Percentiles rank a stretch among this genome's conserved stretches.
phyloP scores from a whole-genome alignment of 116 monocot genomes.

The Iris pallida region DNA sequence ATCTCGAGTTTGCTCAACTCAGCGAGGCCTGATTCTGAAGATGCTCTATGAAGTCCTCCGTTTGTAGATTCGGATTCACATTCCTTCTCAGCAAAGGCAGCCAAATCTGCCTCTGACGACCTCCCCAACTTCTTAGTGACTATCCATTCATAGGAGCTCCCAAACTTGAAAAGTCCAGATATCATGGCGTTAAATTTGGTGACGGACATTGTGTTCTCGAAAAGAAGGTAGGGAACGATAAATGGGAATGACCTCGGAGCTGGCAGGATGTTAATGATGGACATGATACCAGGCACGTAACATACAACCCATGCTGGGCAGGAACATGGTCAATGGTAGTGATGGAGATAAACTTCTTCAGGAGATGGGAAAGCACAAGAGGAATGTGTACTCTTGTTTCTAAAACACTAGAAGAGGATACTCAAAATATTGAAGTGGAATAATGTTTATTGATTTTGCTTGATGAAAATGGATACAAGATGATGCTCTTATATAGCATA shows the following conservation, averaged over 20 bases:
- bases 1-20: no score
- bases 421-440: no score
- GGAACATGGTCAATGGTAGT: slow-evolving; percentile 74
- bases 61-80: background rate
- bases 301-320: slow-evolving; percentile 76
- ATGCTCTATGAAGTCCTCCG: background rate
- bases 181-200: slow-evolving; percentile 97
- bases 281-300: slow-evolving; percentile 66
- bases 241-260: slow-evolving; percentile 79
- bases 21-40: no score
- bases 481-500: no score
- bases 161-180: slow-evolving; percentile 80
- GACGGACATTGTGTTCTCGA: slow-evolving; percentile 97
- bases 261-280: slow-evolving; percentile 59
- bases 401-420: no score
- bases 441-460: no score
- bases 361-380: no score
- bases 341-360: no score
- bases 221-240: slow-evolving; percentile 84
- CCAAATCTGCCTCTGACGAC: slow-evolving; percentile 75
- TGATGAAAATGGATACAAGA: no score
- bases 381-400: no score
- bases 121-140: slow-evolving; percentile 89
- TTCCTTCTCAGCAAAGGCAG: slow-evolving; percentile 36
- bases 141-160: slow-evolving; percentile 81